A percentile compares a stretch with the other conserved stretches of the same genome.
phyloP scores from a whole-genome alignment of 78 protist genomes.

The Pigoraptor vietnamica region DNA sequence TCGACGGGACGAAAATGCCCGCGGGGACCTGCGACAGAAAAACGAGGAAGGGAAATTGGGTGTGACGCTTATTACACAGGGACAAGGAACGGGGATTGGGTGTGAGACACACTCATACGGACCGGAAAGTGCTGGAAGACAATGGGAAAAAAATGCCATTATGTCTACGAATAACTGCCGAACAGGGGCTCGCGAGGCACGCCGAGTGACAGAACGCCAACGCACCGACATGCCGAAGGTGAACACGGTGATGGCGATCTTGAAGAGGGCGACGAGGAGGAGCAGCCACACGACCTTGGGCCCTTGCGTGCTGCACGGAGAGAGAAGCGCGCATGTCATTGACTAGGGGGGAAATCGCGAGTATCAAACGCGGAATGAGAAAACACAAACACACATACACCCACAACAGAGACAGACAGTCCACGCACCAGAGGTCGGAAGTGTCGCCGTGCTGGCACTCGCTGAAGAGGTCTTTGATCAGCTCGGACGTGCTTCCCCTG shows the following conservation, averaged over 20 bases:
- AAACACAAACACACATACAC: background rate
- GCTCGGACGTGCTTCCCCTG: background rate
- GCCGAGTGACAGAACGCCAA: no score
- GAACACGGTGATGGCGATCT: slow-evolving; percentile 3
- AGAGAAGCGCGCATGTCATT: no score
- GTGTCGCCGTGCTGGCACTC: background rate
- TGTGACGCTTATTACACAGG: no score
- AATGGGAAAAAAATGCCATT: background rate
- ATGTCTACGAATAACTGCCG: background rate
- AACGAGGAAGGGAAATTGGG: no score
- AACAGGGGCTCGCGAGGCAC: no score
- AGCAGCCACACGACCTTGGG: background rate
- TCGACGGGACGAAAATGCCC: slow-evolving; percentile 57
- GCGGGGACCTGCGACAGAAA: slow-evolving; percentile 36
- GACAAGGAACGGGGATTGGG: no score
- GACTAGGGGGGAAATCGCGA: no score
- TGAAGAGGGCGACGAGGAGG: background rate
- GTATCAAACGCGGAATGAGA: no score
- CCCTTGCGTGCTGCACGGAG: no score
- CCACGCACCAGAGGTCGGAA: background rate
- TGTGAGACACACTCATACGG: background rate
- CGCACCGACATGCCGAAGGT: slow-evolving; percentile 23
- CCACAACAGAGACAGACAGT: no score
- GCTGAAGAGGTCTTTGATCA: slow-evolving; percentile 14
- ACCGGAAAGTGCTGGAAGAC: background rate